Evolutionary conservation across 164 flowering plant genomes (phyloP).

Genomic region (Magnolia changhungtana): DNA sequence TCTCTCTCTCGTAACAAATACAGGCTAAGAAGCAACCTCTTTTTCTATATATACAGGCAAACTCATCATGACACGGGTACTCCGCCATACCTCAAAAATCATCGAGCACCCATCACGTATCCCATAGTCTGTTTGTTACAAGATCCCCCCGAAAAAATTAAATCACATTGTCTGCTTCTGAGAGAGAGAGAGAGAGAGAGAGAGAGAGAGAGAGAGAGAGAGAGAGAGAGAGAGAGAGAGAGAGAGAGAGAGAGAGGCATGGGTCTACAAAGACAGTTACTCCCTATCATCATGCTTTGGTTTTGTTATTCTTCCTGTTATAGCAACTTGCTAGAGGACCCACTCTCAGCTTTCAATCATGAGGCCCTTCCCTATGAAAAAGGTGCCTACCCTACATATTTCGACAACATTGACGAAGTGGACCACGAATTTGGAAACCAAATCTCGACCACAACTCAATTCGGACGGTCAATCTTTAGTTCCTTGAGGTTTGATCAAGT

Average conservation of each 20-base stretch:
- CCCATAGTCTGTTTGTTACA: slow-evolving; percentile 6
- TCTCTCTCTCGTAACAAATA: not conserved
- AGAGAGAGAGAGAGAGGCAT: slow-evolving; percentile 8
- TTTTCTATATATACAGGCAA: not conserved
- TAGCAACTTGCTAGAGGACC: slow-evolving; percentile 11
- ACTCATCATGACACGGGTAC: not conserved
- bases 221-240: too few species aligned
- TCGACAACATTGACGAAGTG: slow-evolving; percentile 16
- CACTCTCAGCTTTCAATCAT: slow-evolving; percentile 12
- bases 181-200: slow-evolving; percentile 3
- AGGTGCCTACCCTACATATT: slow-evolving; percentile 27
- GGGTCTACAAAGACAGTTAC: slow-evolving; percentile 13
- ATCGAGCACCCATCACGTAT: slow-evolving; percentile 3
- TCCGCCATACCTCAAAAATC: not conserved
- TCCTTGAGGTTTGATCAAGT: not conserved
- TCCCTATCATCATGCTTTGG: slow-evolving; percentile 17
- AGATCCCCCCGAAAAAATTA: slow-evolving; percentile 5
- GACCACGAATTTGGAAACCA: slow-evolving; percentile 23
- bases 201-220: too few species aligned
- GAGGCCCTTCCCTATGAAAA: not conserved
- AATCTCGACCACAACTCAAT: slow-evolving; percentile 6
- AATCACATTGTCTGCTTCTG: not conserved
- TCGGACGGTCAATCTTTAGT: too few species aligned
- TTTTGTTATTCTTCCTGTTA: slow-evolving; percentile 15
- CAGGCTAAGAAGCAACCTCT: not conserved